Conservation (phyloP, 1,139 yeast species). For the Scheffersomyces segobiensis region DNA sequence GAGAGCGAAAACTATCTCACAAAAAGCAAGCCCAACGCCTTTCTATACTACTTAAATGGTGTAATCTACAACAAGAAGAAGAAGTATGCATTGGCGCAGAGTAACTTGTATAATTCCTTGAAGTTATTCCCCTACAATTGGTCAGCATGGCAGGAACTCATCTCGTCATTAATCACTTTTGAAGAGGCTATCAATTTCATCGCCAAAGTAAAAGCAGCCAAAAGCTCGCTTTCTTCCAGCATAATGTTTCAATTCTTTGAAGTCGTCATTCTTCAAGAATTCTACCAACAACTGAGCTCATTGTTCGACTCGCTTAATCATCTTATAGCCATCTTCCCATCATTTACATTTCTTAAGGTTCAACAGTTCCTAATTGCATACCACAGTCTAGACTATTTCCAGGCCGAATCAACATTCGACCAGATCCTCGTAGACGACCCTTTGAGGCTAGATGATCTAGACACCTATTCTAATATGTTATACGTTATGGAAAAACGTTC, state of each 20-base stretch:
- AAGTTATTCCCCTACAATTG: conserved; percentile 78
- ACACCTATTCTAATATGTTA: conserved; percentile 86
- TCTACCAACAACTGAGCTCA: conserved; percentile 64
- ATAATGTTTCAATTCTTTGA: conserved; percentile 71
- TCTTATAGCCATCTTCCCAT: conserved; percentile 59
- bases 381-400: conserved; percentile 76
- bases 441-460: conserved; percentile 83
- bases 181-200: conserved; percentile 61
- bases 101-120: conserved; percentile 58
- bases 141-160: conserved; percentile 90
- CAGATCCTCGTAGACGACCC: conserved; percentile 77
- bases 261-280: conserved; percentile 73
- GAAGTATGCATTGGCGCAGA: conserved; percentile 59
- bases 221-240: conserved; percentile 22
- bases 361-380: conserved; percentile 82
- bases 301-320: conserved; percentile 50
- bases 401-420: conserved; percentile 81
- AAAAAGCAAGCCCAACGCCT: conserved; percentile 48
- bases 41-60: conserved; percentile 70
- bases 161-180: conserved; percentile 60
- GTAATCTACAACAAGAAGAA: conserved; percentile 64
- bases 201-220: conserved; percentile 32
- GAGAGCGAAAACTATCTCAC: conserved; percentile 34
- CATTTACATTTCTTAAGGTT: conserved; percentile 70
- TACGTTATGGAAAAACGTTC: conserved; percentile 91